Conservation (phyloP, 2,329 filamentous ascomycete genomes). For the Pestalotiopsis sp. region DNA sequence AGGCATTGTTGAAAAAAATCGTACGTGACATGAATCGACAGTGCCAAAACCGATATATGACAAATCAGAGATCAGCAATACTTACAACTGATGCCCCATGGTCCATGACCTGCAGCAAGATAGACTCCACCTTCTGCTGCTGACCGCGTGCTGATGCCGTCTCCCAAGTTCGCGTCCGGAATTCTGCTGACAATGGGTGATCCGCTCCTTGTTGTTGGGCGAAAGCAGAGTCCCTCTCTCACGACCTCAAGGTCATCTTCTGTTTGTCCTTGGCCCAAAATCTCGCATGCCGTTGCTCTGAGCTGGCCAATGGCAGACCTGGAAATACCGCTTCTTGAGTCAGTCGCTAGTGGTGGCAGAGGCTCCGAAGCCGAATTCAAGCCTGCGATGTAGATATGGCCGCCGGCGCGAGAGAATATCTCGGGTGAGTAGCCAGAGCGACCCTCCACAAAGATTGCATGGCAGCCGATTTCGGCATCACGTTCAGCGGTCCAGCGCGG, state of each 20-base stretch:
- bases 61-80: neutral
- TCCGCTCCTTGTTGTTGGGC: conserved; percentile 68
- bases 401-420: conserved; percentile 67
- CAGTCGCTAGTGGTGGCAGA: conserved; percentile 59
- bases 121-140: conserved; percentile 65
- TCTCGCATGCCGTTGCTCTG: conserved; percentile 46
- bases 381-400: conserved; percentile 74
- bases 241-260: conserved; percentile 58
- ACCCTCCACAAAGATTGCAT: conserved; percentile 70
- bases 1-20: neutral
- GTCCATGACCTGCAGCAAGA: conserved; percentile 72
- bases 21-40: neutral
- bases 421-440: conserved; percentile 64
- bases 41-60: too few species aligned
- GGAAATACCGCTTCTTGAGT: conserved; percentile 43
- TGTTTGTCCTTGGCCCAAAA: conserved; percentile 46
- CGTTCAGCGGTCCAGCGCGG: conserved; percentile 50
- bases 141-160: conserved; percentile 41
- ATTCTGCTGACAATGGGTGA: conserved; percentile 65
- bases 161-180: conserved; percentile 57
- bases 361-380: conserved; percentile 65
- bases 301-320: conserved; percentile 50
- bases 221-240: conserved; percentile 70
- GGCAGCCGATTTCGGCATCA: conserved; percentile 53
- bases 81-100: conserved; percentile 68